These are phyloP conservation scores for Hansenula anomala DNA, from an alignment of 1,139 yeast genomes.

Conservation along the genomic window DNA sequence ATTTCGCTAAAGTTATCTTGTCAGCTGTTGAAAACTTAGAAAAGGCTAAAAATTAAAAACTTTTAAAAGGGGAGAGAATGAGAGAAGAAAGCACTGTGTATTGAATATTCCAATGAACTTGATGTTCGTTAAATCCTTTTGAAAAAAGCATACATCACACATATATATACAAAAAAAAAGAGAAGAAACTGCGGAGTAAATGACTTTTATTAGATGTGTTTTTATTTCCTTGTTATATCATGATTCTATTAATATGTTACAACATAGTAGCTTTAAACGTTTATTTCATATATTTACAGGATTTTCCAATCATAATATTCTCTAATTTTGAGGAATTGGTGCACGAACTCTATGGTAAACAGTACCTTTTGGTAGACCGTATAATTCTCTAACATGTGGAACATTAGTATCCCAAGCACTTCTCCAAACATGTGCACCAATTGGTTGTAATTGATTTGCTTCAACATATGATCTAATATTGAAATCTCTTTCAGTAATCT, in stretches of 20 bases:
- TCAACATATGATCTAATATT: slow-evolving; percentile 68
- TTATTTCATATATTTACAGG: neutral
- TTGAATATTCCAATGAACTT: slow-evolving; percentile 1
- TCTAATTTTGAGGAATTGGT: no score
- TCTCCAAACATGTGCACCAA: slow-evolving; percentile 95
- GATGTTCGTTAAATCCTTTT: no score
- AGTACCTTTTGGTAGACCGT: slow-evolving; percentile 70
- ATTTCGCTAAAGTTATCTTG: slow-evolving; percentile 54
- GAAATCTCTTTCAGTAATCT: slow-evolving; percentile 38
- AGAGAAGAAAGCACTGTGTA: no score
- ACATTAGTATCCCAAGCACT: slow-evolving; percentile 78
- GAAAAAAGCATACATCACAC: slow-evolving; percentile 1
- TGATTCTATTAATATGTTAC: no score
- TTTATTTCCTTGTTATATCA: no score
- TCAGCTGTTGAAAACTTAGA: slow-evolving; percentile 36
- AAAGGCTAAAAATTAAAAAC: slow-evolving; percentile 12
- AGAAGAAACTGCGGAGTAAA: no score
- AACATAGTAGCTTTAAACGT: no score
- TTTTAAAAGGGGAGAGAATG: no score
- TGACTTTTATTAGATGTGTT: no score
- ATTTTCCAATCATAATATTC: no score
- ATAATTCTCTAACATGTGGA: slow-evolving; percentile 57
- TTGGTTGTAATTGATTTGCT: slow-evolving; percentile 52
- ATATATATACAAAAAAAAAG: no score
- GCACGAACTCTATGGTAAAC: slow-evolving; percentile 57